phyloP scores from a whole-genome alignment of 345 rosid species.

The Orychophragmus violaceus region DNA sequence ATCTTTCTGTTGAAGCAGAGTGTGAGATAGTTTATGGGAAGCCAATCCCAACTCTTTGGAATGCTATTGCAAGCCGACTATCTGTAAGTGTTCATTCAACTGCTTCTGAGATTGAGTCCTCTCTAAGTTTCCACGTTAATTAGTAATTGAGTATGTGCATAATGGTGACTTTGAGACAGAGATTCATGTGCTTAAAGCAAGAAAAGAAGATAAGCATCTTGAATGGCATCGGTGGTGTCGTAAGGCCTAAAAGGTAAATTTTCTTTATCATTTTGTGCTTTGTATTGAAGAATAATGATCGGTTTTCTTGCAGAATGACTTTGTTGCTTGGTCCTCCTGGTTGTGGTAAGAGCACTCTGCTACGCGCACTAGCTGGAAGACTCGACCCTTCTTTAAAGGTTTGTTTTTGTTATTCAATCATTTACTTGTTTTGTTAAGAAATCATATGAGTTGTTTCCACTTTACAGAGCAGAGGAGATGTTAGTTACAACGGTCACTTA shows the following conservation, averaged over 20 bases:
- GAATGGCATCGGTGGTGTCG: slow-evolving; percentile 52
- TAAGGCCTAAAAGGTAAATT: slow-evolving; percentile 36
- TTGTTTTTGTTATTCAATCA: neutral
- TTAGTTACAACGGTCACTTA: slow-evolving; percentile 54
- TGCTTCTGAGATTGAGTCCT: neutral
- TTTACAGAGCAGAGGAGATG: slow-evolving; percentile 20
- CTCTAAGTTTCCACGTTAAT: neutral
- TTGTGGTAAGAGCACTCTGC: slow-evolving; percentile 35
- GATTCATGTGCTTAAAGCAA: slow-evolving; percentile 4
- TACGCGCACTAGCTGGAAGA: slow-evolving; percentile 37
- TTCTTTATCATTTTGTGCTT: neutral
- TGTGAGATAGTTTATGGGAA: slow-evolving; percentile 38
- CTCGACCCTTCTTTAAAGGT: slow-evolving; percentile 32
- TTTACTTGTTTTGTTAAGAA: neutral
- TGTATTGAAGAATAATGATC: too few relatives aligned
- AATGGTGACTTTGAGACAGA: neutral
- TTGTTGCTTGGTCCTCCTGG: slow-evolving; percentile 38
- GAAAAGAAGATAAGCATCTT: slow-evolving; percentile 42
- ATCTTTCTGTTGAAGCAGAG: slow-evolving; percentile 37
- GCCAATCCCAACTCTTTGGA: slow-evolving; percentile 46
- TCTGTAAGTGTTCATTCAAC: slow-evolving; percentile 20
- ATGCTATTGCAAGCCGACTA: slow-evolving; percentile 10
- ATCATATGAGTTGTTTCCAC: neutral
- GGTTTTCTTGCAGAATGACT: slow-evolving; percentile 25
- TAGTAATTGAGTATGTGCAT: neutral